phyloP scores from a whole-genome alignment of 1,284 basidiomycete genomes.

The Leccinum subspadiceum region DNA sequence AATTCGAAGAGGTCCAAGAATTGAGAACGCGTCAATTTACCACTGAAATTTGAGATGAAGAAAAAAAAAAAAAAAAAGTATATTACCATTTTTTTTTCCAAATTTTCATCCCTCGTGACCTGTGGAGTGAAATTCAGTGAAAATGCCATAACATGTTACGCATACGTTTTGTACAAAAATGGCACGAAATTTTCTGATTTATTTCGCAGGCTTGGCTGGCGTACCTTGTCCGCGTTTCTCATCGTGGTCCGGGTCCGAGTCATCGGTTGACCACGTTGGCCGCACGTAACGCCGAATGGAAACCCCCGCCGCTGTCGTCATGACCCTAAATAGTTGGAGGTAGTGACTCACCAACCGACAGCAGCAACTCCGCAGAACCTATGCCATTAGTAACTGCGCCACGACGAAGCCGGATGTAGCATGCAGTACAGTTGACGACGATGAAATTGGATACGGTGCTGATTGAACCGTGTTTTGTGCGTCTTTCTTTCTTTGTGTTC shows the following conservation, averaged over 20 bases:
- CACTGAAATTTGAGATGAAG: neutral
- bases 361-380: neutral
- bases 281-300: neutral
- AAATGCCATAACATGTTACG: neutral
- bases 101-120: neutral
- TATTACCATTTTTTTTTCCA: neutral
- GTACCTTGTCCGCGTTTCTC: neutral
- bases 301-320: neutral
- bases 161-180: neutral
- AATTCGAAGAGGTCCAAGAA: neutral
- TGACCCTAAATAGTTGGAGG: neutral
- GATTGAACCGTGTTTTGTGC: neutral
- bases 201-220: neutral
- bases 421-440: neutral
- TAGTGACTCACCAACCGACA: neutral
- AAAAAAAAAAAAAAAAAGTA: neutral
- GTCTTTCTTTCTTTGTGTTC: neutral
- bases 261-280: neutral
- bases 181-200: neutral
- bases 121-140: neutral
- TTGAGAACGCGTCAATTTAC: neutral
- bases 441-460: neutral
- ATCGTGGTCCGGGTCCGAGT: neutral
- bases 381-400: neutral
- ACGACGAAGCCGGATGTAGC: neutral